A percentile compares a stretch with the other conserved stretches of the same genome.
phyloP scores from a whole-genome alignment of 306 rosid genomes.

The Gastrolobium bilobum region DNA sequence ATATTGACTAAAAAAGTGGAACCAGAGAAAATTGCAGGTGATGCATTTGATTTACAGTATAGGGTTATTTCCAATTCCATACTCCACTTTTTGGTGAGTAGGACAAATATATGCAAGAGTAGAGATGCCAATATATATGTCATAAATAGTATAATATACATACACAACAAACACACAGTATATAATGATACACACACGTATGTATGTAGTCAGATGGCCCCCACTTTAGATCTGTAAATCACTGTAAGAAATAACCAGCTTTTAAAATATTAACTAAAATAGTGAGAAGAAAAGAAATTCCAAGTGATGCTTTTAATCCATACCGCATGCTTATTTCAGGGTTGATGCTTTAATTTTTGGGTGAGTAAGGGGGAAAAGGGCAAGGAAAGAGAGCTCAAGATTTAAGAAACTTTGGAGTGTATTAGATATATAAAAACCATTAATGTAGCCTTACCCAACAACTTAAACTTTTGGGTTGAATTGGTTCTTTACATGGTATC shows the following conservation, averaged over 20 bases:
- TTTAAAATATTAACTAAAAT: neutral
- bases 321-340: neutral
- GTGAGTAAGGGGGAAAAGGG: neutral
- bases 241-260: neutral
- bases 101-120: neutral
- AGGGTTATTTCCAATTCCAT: neutral
- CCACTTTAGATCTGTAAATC: neutral
- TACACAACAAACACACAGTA: neutral
- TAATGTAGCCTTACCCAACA: no score
- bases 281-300: neutral
- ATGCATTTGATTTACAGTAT: slow-evolving; percentile 4
- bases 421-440: neutral
- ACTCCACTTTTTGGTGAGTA: neutral
- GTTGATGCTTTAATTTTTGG: slow-evolving; percentile 18
- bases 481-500: no score
- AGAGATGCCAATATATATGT: neutral
- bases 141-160: neutral
- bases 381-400: neutral
- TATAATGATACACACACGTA: neutral
- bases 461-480: no score
- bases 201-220: neutral
- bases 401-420: neutral
- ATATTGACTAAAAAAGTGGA: slow-evolving; percentile 27
- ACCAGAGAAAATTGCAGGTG: slow-evolving; percentile 13
- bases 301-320: neutral